These are phyloP conservation scores for Chaetomium strumarium DNA, from an alignment of 2,329 filamentous ascomycete species.

Conservation along the genomic window DNA sequence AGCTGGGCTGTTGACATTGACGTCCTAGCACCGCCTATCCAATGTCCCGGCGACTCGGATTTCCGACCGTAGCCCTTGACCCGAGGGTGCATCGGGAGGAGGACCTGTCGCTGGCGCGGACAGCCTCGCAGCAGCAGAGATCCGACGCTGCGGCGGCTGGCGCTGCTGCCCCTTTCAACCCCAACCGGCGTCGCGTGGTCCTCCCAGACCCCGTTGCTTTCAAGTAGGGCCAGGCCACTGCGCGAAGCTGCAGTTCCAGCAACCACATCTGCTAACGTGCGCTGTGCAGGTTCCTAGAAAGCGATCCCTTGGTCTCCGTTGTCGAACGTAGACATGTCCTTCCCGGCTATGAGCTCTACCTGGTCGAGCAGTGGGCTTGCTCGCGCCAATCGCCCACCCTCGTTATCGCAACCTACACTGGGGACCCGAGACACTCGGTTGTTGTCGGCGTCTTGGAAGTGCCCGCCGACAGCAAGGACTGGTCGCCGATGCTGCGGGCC, in stretches of 20 bases:
- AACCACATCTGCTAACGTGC: constrained; percentile 2
- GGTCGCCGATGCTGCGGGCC: constrained; percentile 71
- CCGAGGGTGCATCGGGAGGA: constrained; percentile 34
- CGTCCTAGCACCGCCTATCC: neutral
- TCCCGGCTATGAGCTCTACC: constrained; percentile 82
- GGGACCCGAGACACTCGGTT: constrained; percentile 73
- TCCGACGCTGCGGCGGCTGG: constrained; percentile 22
- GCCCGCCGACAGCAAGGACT: constrained; percentile 69
- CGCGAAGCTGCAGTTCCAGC: neutral
- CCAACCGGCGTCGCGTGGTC: constrained; percentile 43
- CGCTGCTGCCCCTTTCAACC: constrained; percentile 25
- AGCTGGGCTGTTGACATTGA: constrained; percentile 5
- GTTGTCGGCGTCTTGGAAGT: constrained; percentile 75
- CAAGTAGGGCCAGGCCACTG: constrained; percentile 34
- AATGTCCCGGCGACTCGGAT: constrained; percentile 38
- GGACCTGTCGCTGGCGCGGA: constrained; percentile 32
- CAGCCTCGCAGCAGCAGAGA: constrained; percentile 27
- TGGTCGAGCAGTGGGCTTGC: constrained; percentile 97
- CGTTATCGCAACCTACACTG: constrained; percentile 88
- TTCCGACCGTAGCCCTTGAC: constrained; percentile 29
- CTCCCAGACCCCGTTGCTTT: constrained; percentile 55
- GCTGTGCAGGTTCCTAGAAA: constrained; percentile 64
- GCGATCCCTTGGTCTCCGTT: constrained; percentile 70
- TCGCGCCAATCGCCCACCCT: constrained; percentile 86
- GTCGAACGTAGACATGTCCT: constrained; percentile 66